phyloP scores from a whole-genome alignment of 2,329 filamentous ascomycete genomes.

The Xylaria sp. region DNA sequence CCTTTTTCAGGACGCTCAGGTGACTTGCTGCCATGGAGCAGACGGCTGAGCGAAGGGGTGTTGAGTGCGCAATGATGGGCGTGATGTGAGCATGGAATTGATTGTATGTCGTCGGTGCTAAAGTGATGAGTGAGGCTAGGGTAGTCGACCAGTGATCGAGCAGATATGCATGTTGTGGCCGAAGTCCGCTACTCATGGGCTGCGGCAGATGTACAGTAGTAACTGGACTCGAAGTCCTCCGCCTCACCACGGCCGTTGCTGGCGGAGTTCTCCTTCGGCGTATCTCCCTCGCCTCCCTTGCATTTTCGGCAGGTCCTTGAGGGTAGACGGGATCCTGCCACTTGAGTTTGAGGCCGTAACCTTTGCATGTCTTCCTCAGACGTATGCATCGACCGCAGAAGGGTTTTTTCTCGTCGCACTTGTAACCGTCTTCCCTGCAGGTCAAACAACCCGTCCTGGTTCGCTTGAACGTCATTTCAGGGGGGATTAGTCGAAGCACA shows the following conservation, averaged over 20 bases:
- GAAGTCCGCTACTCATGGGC: slow-evolving; percentile 13
- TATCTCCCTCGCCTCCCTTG: slow-evolving; percentile 9
- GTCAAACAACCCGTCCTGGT: slow-evolving; percentile 30
- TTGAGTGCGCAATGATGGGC: slow-evolving; percentile 29
- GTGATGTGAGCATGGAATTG: slow-evolving; percentile 32
- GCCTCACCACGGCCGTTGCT: background rate
- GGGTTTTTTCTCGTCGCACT: slow-evolving; percentile 32
- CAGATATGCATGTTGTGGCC: slow-evolving; percentile 18
- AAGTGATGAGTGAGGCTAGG: slow-evolving; percentile 28
- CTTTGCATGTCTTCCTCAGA: slow-evolving; percentile 30
- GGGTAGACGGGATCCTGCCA: slow-evolving; percentile 24
- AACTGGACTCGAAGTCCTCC: background rate
- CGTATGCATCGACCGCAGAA: slow-evolving; percentile 30
- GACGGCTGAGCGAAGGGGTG: slow-evolving; percentile 27
- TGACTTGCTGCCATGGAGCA: slow-evolving; percentile 32
- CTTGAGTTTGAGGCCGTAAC: slow-evolving; percentile 29
- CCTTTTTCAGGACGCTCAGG: slow-evolving; percentile 26
- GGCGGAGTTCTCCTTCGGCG: slow-evolving; percentile 5
- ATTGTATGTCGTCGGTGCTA: slow-evolving; percentile 26
- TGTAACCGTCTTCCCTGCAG: slow-evolving; percentile 32
- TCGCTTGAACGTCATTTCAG: slow-evolving; percentile 22
- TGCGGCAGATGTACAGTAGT: slow-evolving; percentile 1
- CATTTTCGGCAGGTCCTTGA: slow-evolving; percentile 6
- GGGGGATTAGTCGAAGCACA: background rate
- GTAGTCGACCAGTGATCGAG: slow-evolving; percentile 31